Evolutionary conservation across 2,329 filamentous ascomycete species (phyloP), one percentile per base, ranked within the genome.

Genomic region (Pezicula carpinea): DNA sequence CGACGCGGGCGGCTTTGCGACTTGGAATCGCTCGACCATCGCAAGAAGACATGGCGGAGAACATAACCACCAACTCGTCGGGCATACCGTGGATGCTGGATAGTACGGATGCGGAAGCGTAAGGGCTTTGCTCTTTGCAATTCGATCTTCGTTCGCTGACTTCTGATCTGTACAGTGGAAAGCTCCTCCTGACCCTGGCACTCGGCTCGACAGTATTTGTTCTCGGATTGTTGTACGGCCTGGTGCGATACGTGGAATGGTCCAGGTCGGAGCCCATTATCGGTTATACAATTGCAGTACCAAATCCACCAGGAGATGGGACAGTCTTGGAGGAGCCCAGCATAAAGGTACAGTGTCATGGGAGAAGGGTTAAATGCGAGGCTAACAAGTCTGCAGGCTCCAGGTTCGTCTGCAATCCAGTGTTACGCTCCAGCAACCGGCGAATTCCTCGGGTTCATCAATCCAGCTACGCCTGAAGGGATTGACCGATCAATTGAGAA

Each of bases 391-490:
- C 19, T 39, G 19, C 29, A 80, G 75, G 64, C 79, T n/a, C 64
- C 79, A 1, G 82, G 81, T 14, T 82, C 81, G 33, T 76, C 78
- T 1, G 77, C 82, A 6, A 83, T 95, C 50, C 87, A 89, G 69
- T 95, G 89, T 69, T 93, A 93, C 66, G 87, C 86, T 36, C 93
- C 93, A 1, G 92, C 92, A 2, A 96, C 90, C 19, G 93, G 93
- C 53, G 79, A 87, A 60, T 79, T 89, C 50, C 81, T 99, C 21
- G 90, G 89, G 45, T 75, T 80, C 55, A 76, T 92, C 66, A 88
- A 87, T 65, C 88, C 92, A 15, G 81, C 83, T 7, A 90, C 88
- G 1, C 71, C 81, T 2, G 81, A 83, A 47, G 85, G 82, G 51
- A 89, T 99, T 62, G 89, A 99, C 66, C 75, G 81, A 50, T 83